Base-by-base conservation (phyloP, 2,329 filamentous ascomycete species). In the Colletotrichum plurivorum region DNA sequence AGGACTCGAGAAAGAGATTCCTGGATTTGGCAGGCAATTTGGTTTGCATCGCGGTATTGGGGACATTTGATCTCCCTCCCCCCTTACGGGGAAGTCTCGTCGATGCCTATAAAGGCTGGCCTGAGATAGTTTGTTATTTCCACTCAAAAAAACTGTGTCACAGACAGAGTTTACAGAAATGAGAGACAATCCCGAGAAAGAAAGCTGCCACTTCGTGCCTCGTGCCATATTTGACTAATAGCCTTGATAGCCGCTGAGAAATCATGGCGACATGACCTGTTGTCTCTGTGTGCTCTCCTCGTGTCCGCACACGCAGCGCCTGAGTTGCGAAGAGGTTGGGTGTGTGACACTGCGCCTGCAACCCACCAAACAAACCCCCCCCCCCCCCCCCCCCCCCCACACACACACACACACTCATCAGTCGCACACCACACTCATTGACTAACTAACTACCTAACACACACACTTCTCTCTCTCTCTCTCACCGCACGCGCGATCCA, bases 21-120 rank as follows among this genome's bases (percentile, higher is more conserved):
- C n/a, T 48, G 49, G 56, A 48, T 20, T 31, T n/a, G 43, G 53
- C 36, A 27, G 46, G 36, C 39, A 20, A 53, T 36, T 36, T 36
- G 31, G 31, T 36, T 36, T 36, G 31, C 31, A 10, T 36, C 31
- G 31, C 31, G 31, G 31, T 36, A 36, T 10, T 36, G 8, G 31
- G 8, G 31, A 36, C 10, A 31, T 31, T 36, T 9, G 31, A 36
- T 36, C 31, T 10, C 10, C 10, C 7, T 36, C 31, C 31, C 31
- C 31, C 55, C 51, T 25, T n/a, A 48, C 22, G 20, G 54, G 36
- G 20, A 27, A 7, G 22, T 18, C 51, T 18, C 52, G 64, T 63
- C 59, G 64, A 59, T 52, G 52, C 52, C 53, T 63, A 53, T 36
- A 36, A 5, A 25, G 64, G 59, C 46, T 63, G 52, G 64, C 55